Conservation (phyloP, 257 asterid genomes). For the Nicotiana benthamiana region DNA sequence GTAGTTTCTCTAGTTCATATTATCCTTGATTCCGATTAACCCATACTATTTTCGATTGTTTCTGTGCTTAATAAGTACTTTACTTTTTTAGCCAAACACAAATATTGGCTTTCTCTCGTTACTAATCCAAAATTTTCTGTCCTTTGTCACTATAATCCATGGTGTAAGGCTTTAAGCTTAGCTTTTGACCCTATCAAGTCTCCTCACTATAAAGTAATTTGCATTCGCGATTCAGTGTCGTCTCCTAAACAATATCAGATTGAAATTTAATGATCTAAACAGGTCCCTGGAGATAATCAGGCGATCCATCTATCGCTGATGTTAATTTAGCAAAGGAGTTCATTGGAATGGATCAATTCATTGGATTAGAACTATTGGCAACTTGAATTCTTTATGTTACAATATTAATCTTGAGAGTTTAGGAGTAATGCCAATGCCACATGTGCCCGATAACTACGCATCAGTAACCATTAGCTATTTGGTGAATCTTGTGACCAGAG, state of each 20-base stretch:
- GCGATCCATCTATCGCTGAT: slow-evolving; percentile 10
- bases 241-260: slow-evolving; percentile 17
- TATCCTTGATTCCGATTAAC: too few species aligned
- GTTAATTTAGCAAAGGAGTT: not conserved
- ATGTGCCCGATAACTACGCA: not conserved
- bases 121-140: slow-evolving; percentile 22
- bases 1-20: too few species aligned
- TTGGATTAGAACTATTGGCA: slow-evolving; percentile 14
- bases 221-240: slow-evolving; percentile 7
- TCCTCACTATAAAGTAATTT: slow-evolving; percentile 15
- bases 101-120: slow-evolving; percentile 29
- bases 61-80: too few species aligned
- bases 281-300: slow-evolving; percentile 19
- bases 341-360: slow-evolving; percentile 29
- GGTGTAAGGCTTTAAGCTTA: too few species aligned
- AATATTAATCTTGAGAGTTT: slow-evolving; percentile 13
- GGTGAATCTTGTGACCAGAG: slow-evolving; percentile 27
- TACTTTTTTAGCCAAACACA: too few species aligned
- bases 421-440: slow-evolving; percentile 9
- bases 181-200: slow-evolving; percentile 26
- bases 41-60: too few species aligned
- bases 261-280: slow-evolving; percentile 22
- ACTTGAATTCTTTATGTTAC: slow-evolving; percentile 14
- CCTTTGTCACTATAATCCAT: slow-evolving; percentile 10
- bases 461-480: not conserved